Base-by-base conservation (phyloP, 2,329 filamentous ascomycete genomes). In the Xylaria polymorpha region DNA sequence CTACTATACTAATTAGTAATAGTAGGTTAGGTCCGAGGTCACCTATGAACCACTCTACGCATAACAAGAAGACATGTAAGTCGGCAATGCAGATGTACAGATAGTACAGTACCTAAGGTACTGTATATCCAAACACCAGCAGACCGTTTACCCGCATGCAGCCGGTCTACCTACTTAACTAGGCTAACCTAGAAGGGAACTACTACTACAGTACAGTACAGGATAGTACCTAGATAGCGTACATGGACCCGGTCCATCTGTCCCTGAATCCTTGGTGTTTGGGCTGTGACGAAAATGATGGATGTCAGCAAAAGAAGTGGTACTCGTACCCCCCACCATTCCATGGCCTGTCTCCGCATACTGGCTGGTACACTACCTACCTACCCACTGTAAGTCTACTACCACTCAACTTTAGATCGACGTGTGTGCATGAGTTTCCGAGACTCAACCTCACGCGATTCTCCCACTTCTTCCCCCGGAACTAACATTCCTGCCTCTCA, bases 261-360 rank as follows among this genome's bases (percentile, higher is more conserved):
- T 50, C 14, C 50, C 50, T 53, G 22, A 20, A 44, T 37, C 37
- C 61, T 48, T 67, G 39, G 53, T 53, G 60, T 64, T 50, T 61
- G n/a, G 56, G n/a, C 48, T 43, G 61, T 50, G 56, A 61, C 56
- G 61, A 60, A 48, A 59, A 44, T 15, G 18, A 20, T 35, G 56
- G 20, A 60, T 60, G 61, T 64, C 66, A 66, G 58, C 58, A 61
- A 57, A 18, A 46, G 15, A 22, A 37, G 14, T 56, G 53, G 53
- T 20, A 43, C 14, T n/a, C n/a, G n/a, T n/a, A n/a, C n/a, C 66
- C 66, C 66, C 66, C 66, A 65, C 66, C 61, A 68, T 37, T 39
- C 46, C 35, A 51, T 48, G 25, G n/a, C 37, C 55, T 25, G 37
- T 25, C 37, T n/a, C n/a, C n/a, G n/a, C n/a, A n/a, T n/a, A n/a